Conservation (phyloP, 2,329 filamentous ascomycete genomes). For the Sporothrix pseudoabietina region DNA sequence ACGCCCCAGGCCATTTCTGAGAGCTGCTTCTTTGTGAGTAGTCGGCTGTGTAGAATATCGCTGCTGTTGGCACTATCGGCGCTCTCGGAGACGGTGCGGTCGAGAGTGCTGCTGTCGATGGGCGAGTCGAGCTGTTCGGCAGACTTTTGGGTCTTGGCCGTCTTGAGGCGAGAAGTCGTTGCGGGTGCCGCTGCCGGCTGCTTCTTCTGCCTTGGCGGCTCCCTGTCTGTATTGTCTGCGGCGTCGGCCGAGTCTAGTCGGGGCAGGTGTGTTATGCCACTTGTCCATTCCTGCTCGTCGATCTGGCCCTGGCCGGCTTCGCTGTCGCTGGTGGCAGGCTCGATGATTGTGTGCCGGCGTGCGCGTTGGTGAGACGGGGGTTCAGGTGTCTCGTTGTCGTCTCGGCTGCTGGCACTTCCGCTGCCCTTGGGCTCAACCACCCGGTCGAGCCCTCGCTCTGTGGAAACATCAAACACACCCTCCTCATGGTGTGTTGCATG, state of each 20-base stretch:
- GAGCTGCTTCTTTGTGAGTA: constrained; percentile 91
- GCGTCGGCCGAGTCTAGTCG: background rate
- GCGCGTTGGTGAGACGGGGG: constrained; percentile 18
- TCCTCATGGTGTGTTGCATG: background rate
- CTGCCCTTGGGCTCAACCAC: constrained; percentile 44
- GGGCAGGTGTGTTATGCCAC: constrained; percentile 45
- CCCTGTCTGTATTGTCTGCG: constrained; percentile 43
- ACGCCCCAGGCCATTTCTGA: constrained; percentile 98
- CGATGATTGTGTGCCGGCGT: constrained; percentile 40
- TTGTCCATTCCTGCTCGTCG: constrained; percentile 60
- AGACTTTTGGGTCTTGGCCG: background rate
- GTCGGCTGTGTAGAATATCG: constrained; percentile 59
- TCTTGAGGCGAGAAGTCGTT: background rate
- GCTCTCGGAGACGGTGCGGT: background rate
- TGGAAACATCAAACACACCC: constrained; percentile 36
- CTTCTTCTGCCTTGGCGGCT: constrained; percentile 44
- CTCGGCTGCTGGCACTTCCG: background rate
- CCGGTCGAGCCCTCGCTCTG: constrained; percentile 39
- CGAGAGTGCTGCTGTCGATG: background rate
- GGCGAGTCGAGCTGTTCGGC: background rate
- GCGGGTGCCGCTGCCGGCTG: background rate
- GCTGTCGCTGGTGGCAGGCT: constrained; percentile 48
- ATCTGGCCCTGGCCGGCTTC: constrained; percentile 58
- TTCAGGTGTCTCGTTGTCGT: background rate
- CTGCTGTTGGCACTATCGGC: background rate